Evolutionary conservation across 1,284 basidiomycete species (phyloP).

Genomic region (Moesziomyces sp.): DNA sequence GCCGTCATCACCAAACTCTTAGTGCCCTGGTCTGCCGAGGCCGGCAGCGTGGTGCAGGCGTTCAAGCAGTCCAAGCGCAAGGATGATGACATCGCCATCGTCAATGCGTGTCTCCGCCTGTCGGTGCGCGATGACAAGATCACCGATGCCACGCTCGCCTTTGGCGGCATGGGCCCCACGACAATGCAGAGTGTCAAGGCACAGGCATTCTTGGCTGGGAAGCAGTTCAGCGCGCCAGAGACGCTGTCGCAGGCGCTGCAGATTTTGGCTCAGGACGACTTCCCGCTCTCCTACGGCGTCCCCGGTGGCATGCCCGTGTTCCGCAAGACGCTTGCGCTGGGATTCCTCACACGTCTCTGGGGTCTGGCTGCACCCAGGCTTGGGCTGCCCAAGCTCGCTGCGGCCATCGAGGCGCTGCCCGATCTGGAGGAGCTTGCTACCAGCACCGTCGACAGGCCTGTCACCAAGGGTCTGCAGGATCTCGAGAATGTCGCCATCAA

Average conservation of each 20-base stretch:
- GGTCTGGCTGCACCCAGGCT: conserved; percentile 51
- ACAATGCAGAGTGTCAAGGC: conserved; percentile 53
- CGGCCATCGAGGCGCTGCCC: conserved; percentile 19
- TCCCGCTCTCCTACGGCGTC: conserved; percentile 65
- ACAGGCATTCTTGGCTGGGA: conserved; percentile 45
- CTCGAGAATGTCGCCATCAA: conserved; percentile 54
- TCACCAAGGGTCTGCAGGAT: conserved; percentile 52
- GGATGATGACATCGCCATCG: conserved; percentile 69
- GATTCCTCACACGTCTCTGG: conserved; percentile 68
- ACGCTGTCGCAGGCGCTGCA: conserved; percentile 26
- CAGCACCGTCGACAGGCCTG: conserved; percentile 38
- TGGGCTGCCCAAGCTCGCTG: conserved; percentile 21
- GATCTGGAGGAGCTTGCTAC: conserved; percentile 49
- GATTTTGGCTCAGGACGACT: conserved; percentile 58
- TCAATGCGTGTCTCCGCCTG: conserved; percentile 63
- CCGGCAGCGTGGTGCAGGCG: conserved; percentile 57
- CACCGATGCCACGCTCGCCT: conserved; percentile 58
- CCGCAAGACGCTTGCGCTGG: conserved; percentile 66
- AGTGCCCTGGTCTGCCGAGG: conserved; percentile 47
- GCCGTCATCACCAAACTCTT: conserved; percentile 63
- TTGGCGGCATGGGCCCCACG: conserved; percentile 68
- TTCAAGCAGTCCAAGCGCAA: conserved; percentile 69
- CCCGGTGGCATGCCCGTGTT: conserved; percentile 69
- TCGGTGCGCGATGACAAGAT: conserved; percentile 41
- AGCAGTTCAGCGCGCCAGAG: conserved; percentile 18